Base-by-base conservation (phyloP, 2,329 filamentous ascomycete genomes). In the Fusarium nygamai region DNA sequence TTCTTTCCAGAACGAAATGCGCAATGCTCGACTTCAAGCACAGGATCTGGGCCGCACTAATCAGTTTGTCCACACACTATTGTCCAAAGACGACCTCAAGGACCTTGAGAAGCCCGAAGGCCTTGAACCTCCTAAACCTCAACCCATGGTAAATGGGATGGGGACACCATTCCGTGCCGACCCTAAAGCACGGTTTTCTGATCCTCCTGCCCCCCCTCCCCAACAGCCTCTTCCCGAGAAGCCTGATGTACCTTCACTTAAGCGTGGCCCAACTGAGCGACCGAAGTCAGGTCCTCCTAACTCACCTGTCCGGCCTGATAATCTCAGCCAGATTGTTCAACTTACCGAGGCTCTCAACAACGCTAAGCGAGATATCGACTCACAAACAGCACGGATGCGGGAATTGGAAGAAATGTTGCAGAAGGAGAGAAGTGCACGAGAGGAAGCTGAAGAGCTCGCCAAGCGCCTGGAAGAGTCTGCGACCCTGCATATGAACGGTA, bases 191-290 rank as follows among this genome's bases (percentile, higher is more conserved):
- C 90, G 95, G 60, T 98, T 98, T 81, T 96, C 94, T 3, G 95
- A 98, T 66, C 96, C 96, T 58, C 96, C 96, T 8, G 96, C 95
- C 29, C 96, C 96, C 13, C 96, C 96, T 33, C 96, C 96, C 34
- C 95, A 97, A 76, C 95, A 97, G 77, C 96, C 96, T 20, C 86
- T 98, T 11, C 96, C 96, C 2, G 95, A 98, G 80, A 98, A 98
- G 81, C 96, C 96, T 1, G 94, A 97, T 82, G 90, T 88, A 0
- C 90, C 92, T 1, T 90, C 94, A 2, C 83, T 98, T 36, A 95
- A 94, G 80, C 90, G 95, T 63, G 88, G 88, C 9, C 91, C 93
- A 33, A 95, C 93, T 1, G 94, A 97, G 74, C 91, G 92, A 64
- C 88, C 92, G 14, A 94, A 92, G 80, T 85, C 87, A 2, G 82